phyloP scores from a whole-genome alignment of 1,284 basidiomycete species.

The Malassezia caprae region DNA sequence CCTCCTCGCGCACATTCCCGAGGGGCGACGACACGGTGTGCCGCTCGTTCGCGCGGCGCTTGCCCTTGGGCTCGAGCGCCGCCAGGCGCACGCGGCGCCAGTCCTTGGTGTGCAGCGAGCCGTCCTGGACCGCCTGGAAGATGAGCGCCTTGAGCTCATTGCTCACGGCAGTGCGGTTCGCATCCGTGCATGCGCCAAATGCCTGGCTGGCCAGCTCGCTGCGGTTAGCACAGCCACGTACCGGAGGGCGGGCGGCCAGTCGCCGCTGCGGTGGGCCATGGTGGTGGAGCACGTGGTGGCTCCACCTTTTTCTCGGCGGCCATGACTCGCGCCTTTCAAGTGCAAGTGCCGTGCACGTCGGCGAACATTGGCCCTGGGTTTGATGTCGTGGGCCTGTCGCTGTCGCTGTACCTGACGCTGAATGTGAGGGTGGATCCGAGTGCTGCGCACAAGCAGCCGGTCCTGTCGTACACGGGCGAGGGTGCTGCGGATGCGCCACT shows the following conservation, averaged over 20 bases:
- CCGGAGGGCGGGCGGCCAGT: conserved; percentile 16
- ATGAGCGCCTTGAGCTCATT: conserved; percentile 50
- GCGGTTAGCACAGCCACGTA: conserved; percentile 4
- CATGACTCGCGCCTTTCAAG: conserved; percentile 50
- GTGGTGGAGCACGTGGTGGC: neutral
- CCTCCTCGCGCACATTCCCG: conserved; percentile 22
- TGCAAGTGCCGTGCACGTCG: conserved; percentile 86
- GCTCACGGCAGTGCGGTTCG: conserved; percentile 49
- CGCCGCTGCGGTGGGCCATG: conserved; percentile 5
- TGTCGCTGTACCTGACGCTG: conserved; percentile 75
- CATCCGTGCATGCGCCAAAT: conserved; percentile 45
- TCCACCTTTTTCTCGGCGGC: neutral
- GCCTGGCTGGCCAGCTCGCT: conserved; percentile 40
- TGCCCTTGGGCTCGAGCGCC: conserved; percentile 6
- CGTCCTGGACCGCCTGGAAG: conserved; percentile 52
- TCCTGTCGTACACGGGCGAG: conserved; percentile 72
- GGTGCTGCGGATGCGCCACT: conserved; percentile 83
- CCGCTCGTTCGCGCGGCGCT: neutral
- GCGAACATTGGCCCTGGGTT: conserved; percentile 98
- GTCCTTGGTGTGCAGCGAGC: conserved; percentile 76
- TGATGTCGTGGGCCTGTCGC: conserved; percentile 92
- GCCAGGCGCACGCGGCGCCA: conserved; percentile 58
- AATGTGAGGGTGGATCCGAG: conserved; percentile 53
- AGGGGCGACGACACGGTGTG: conserved; percentile 55
- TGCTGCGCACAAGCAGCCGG: conserved; percentile 50